A percentile compares a stretch with the other conserved stretches of the same genome.
Conservation (phyloP, 192 early-diverging fungal genomes). For the Martensiomyces pterosporus region DNA sequence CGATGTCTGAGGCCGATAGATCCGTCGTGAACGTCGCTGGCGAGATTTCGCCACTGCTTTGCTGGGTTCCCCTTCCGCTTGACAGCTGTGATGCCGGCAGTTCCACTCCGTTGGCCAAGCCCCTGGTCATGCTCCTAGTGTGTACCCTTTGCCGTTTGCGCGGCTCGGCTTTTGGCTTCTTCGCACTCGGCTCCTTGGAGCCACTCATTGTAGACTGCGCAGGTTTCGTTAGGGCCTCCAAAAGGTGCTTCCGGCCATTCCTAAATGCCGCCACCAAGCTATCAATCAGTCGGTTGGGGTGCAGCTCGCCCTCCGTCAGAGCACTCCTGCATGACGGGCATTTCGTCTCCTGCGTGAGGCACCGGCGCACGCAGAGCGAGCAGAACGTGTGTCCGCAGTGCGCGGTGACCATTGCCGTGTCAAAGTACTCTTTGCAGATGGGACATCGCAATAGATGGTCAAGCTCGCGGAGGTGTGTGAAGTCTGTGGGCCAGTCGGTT, state of each 20-base stretch:
- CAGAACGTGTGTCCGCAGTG: slow-evolving; percentile 75
- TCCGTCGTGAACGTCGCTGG: no score
- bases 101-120: no score
- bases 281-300: slow-evolving; percentile 40
- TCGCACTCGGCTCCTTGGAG: no score
- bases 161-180: background rate
- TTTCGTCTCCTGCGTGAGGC: slow-evolving; percentile 52
- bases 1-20: slow-evolving; percentile 11
- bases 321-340: slow-evolving; percentile 74
- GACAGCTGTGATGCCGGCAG: no score
- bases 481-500: slow-evolving; percentile 56
- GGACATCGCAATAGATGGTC: slow-evolving; percentile 70
- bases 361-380: slow-evolving; percentile 67
- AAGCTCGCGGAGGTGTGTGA: slow-evolving; percentile 50
- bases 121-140: no score
- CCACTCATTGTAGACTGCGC: background rate
- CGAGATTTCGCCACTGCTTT: slow-evolving; percentile 31
- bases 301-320: no score
- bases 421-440: slow-evolving; percentile 71
- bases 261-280: slow-evolving; percentile 28
- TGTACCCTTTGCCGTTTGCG: background rate
- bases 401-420: slow-evolving; percentile 55
- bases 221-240: slow-evolving; percentile 9
- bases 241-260: slow-evolving; percentile 21
- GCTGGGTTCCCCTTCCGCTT: no score